Evolutionary conservation across 768 basidiomycete species (phyloP).

Genomic region (Suillus discolor): DNA sequence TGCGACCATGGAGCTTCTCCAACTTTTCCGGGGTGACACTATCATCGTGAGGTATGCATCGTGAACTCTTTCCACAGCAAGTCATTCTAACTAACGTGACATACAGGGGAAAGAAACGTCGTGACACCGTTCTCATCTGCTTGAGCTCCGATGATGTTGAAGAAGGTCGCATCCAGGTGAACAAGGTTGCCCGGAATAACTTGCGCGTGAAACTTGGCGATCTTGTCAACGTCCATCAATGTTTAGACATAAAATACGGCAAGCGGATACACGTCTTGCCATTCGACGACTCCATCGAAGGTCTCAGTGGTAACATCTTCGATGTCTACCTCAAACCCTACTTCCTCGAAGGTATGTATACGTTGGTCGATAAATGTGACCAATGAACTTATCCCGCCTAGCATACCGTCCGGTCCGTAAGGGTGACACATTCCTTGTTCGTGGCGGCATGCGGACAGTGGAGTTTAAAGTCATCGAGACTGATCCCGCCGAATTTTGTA

Average conservation of each 20-base stretch:
- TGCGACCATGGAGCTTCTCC: constrained; percentile 92
- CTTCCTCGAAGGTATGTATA: constrained; percentile 84
- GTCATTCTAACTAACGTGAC: constrained; percentile 9
- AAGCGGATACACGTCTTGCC: constrained; percentile 96
- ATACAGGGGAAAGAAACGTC: constrained; percentile 91
- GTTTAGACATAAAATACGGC: constrained; percentile 98
- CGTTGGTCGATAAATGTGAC: not conserved
- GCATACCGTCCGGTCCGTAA: constrained; percentile 96
- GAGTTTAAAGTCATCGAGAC: constrained; percentile 99
- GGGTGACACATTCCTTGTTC: constrained; percentile 98
- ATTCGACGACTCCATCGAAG: constrained; percentile 98
- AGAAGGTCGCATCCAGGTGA: constrained; percentile 97
- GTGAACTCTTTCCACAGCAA: not conserved
- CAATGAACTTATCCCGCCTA: constrained; percentile 26
- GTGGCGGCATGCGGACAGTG: constrained; percentile 97
- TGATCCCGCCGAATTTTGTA: constrained; percentile 97
- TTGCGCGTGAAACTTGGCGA: constrained; percentile 97
- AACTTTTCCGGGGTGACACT: constrained; percentile 96
- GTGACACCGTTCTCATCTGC: constrained; percentile 97
- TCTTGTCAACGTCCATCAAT: constrained; percentile 93
- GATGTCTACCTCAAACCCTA: constrained; percentile 99
- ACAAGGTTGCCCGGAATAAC: constrained; percentile 99
- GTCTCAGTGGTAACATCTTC: constrained; percentile 96
- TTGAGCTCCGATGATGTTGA: constrained; percentile 95
- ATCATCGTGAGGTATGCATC: constrained; percentile 82